Conservation (phyloP, 2,329 filamentous ascomycete genomes). For the Diaporthe capsici region DNA sequence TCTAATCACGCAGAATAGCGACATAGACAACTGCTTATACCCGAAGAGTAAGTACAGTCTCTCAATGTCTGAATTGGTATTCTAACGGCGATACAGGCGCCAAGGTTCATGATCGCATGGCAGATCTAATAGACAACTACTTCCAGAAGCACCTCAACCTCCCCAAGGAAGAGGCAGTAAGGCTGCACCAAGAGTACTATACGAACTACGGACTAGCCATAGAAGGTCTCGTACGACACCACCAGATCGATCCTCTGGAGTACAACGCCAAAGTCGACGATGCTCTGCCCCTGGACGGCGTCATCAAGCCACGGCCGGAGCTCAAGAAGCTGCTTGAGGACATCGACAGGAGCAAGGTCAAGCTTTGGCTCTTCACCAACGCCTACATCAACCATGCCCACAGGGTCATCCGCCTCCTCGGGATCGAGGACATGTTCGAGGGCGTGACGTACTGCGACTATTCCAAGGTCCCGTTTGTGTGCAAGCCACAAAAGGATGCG, state of each 20-base stretch:
- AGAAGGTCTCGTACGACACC: slow-evolving; percentile 92
- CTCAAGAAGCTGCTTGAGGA: slow-evolving; percentile 83
- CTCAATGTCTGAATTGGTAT: neutral
- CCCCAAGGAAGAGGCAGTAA: slow-evolving; percentile 81
- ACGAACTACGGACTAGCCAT: slow-evolving; percentile 97
- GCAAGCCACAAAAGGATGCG: slow-evolving; percentile 89
- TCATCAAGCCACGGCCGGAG: slow-evolving; percentile 84
- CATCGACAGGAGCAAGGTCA: slow-evolving; percentile 87
- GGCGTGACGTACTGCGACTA: slow-evolving; percentile 98
- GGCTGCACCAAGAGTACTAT: slow-evolving; percentile 93
- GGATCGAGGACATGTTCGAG: slow-evolving; percentile 90
- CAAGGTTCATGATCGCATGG: slow-evolving; percentile 92
- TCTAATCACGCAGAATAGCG: slow-evolving; percentile 75
- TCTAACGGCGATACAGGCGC: slow-evolving; percentile 64
- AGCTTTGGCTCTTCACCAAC: slow-evolving; percentile 95
- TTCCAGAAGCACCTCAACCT: slow-evolving; percentile 80
- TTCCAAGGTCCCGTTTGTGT: slow-evolving; percentile 77
- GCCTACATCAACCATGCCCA: slow-evolving; percentile 92
- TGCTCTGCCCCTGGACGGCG: slow-evolving; percentile 86
- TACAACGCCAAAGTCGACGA: slow-evolving; percentile 98
- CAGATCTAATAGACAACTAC: slow-evolving; percentile 79
- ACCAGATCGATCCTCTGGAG: slow-evolving; percentile 93
- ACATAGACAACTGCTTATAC: slow-evolving; percentile 99
- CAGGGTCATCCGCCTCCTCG: slow-evolving; percentile 84
- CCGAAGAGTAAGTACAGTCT: slow-evolving; percentile 76